These are phyloP conservation scores for Nannochloropsis salina DNA, from an alignment of 108 stramenopile genomes.

Conservation along the genomic window DNA sequence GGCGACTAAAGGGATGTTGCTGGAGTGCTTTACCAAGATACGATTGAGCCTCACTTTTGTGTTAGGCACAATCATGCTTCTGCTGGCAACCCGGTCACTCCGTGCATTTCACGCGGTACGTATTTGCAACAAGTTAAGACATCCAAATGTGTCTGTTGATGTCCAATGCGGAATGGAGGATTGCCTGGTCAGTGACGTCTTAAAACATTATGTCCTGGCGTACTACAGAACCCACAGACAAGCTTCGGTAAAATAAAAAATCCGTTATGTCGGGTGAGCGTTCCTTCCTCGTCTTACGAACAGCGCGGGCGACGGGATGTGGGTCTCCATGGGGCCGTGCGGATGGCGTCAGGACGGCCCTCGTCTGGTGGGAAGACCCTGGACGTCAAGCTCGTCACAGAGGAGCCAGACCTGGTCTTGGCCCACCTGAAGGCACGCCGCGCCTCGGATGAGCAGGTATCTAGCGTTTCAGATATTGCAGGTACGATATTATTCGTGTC, in stretches of 20 bases:
- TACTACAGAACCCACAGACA: too few relatives aligned
- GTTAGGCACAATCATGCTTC: not conserved
- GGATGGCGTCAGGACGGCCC: constrained; percentile 2
- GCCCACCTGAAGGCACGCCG: constrained; percentile 36
- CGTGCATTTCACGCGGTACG: not conserved
- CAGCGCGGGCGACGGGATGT: too few relatives aligned
- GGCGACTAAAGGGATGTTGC: too few relatives aligned
- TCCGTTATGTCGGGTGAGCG: too few relatives aligned
- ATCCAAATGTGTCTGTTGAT: too few relatives aligned
- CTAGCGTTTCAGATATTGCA: constrained; percentile 41
- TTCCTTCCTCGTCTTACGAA: too few relatives aligned
- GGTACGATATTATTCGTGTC: constrained; percentile 23
- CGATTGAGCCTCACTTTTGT: not conserved
- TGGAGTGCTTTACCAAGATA: not conserved
- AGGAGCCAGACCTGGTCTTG: constrained; percentile 41
- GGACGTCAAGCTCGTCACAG: constrained; percentile 41
- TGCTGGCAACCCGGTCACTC: not conserved
- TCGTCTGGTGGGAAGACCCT: constrained; percentile 34
- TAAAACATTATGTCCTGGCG: too few relatives aligned
- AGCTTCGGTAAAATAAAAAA: too few relatives aligned
- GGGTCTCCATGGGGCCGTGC: not conserved
- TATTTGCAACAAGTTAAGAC: not conserved
- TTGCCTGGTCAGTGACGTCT: too few relatives aligned
- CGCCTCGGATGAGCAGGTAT: constrained; percentile 34
- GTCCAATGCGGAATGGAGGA: too few relatives aligned